phyloP scores from a whole-genome alignment of 768 basidiomycete species.

The Boletus rubropictus region DNA sequence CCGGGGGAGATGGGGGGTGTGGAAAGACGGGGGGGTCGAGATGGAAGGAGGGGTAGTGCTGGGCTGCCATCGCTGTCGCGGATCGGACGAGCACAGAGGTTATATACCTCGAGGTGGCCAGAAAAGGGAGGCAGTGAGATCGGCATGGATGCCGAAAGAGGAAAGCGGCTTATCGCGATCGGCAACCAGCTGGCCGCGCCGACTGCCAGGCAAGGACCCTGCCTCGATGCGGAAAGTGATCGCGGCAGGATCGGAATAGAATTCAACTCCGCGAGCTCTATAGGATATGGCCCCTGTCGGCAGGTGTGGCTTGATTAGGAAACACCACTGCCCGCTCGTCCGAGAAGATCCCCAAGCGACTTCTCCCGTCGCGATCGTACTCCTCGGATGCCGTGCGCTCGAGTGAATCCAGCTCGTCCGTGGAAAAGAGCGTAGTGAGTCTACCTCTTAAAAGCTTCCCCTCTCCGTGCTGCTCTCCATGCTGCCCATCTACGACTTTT shows the following conservation, averaged over 20 bases:
- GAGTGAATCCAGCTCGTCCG: slow-evolving; percentile 3
- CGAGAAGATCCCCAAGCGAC: neutral
- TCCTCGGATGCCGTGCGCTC: slow-evolving; percentile 25
- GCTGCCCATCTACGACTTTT: slow-evolving; percentile 7
- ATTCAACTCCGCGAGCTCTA: slow-evolving; percentile 20
- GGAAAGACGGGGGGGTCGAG: slow-evolving; percentile 7
- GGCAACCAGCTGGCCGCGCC: neutral
- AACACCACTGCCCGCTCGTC: neutral
- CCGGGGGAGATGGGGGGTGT: neutral
- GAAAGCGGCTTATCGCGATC: neutral
- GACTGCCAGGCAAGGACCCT: too few relatives aligned
- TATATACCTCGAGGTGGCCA: slow-evolving; percentile 14
- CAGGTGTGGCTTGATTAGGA: slow-evolving; percentile 1
- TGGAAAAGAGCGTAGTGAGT: neutral
- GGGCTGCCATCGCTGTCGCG: slow-evolving; percentile 14
- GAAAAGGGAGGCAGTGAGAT: slow-evolving; percentile 18
- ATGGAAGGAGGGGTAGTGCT: slow-evolving; percentile 12
- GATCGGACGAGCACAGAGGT: slow-evolving; percentile 8
- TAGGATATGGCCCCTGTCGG: too few relatives aligned
- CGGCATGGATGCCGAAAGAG: slow-evolving; percentile 6
- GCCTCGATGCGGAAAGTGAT: slow-evolving; percentile 19
- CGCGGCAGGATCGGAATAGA: slow-evolving; percentile 22
- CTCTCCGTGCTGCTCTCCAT: neutral
- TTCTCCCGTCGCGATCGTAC: neutral
- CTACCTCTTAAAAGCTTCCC: slow-evolving; percentile 3